Evolutionary conservation across 2,329 filamentous ascomycete species (phyloP).

Genomic region (Sporothrix brunneoviolacea): DNA sequence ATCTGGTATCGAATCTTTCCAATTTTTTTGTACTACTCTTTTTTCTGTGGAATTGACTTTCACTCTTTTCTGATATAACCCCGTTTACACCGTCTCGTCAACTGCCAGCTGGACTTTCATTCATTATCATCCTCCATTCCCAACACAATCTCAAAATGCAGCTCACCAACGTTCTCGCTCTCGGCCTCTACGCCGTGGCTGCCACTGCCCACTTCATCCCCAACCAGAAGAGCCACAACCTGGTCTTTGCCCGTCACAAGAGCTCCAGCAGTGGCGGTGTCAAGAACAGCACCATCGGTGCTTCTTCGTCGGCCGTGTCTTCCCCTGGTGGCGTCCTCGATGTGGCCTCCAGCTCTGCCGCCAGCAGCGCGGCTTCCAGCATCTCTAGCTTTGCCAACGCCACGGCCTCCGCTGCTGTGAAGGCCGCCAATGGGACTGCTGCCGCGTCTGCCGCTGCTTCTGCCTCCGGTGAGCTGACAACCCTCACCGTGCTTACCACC

Average conservation of each 20-base stretch:
- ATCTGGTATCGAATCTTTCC: constrained; percentile 1
- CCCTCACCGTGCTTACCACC: constrained; percentile 35
- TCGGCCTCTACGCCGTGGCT: constrained; percentile 40
- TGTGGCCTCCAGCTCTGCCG: neutral
- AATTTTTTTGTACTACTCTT: constrained; percentile 22
- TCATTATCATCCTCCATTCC: neutral
- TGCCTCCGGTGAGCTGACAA: constrained; percentile 25
- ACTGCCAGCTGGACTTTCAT: too few relatives aligned
- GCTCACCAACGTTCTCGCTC: constrained; percentile 31
- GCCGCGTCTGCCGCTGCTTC: neutral
- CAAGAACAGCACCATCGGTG: constrained; percentile 5
- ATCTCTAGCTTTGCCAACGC: constrained; percentile 6
- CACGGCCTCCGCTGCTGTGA: neutral
- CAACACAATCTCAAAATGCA: constrained; percentile 38
- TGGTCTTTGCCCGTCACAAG: constrained; percentile 24
- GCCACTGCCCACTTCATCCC: constrained; percentile 34
- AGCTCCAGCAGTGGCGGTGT: constrained; percentile 17
- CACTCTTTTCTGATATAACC: constrained; percentile 1
- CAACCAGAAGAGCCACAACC: constrained; percentile 29
- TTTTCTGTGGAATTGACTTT: constrained; percentile 7
- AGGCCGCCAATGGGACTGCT: neutral
- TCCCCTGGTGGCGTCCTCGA: neutral
- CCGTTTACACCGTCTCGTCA: too few relatives aligned
- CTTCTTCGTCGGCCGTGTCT: neutral
- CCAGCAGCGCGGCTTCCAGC: neutral